Base-by-base conservation (phyloP, 306 rosid species). In the Comarum palustre region DNA sequence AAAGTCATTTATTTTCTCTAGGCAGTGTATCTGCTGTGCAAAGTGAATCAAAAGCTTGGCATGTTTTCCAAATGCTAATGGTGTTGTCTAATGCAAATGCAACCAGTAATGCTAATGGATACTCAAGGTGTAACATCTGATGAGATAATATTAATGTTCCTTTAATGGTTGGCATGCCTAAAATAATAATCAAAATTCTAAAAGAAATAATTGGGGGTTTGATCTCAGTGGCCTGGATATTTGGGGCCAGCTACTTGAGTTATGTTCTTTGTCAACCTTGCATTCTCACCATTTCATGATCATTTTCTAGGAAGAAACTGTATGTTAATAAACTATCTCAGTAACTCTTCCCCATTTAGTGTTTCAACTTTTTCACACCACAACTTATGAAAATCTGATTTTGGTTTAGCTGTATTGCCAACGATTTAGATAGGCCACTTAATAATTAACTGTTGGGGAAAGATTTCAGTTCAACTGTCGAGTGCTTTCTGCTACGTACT, bases 1-100 rank as follows among this genome's bases (percentile, higher is more conserved):
- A 52, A 27, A 72, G 68, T 43, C 31, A 72, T 72, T 19, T 17
- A 5, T 58, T 60, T 60, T 20, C 60, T 11, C 22, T 58, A 73
- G 47, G 59, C 54, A 61, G 22, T 61, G 69, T 17, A 61, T 61
- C 13, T 69, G 29, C 20, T 58, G 38, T 46, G 72, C 42, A 46
- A 9, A 27, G n/a, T 68, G 31, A 41, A 51, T 25, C 3, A 16
- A 16, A 27, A 59, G 9, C 12, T 45, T 43, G 75, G 13, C 55
- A 57, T 57, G 68, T 34, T 34, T 24, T 69, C 1, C 20, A n/a
- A 3, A 69, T 4, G n/a, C 19, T 32, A n/a, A 31, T 31, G 42
- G 19, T 51, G 32, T 5, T 19, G 55, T 69, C 60, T 29, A 2
- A 13, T 47, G 55, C 15, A 54, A 24, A 61, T 32, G 27, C 7